phyloP scores from a whole-genome alignment of 257 asterid species.

The Vinca minor region DNA sequence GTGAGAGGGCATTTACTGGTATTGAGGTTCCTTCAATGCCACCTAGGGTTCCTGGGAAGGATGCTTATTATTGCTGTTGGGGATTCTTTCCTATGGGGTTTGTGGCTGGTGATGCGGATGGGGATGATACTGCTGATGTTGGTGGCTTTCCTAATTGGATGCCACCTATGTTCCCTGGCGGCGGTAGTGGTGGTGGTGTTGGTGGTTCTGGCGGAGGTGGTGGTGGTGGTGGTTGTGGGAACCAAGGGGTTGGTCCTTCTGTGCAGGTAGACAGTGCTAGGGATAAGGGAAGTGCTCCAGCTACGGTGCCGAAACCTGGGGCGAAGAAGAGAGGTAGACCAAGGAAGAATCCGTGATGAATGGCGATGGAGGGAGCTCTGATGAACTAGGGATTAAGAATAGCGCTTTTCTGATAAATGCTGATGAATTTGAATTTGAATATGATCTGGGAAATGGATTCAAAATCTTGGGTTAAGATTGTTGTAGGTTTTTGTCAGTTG shows the following conservation, averaged over 20 bases:
- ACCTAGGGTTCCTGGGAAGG: slow-evolving; percentile 68
- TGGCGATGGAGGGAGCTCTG: not conserved
- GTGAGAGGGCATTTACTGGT: slow-evolving; percentile 69
- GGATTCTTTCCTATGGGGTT: slow-evolving; percentile 84
- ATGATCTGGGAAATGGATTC: not conserved
- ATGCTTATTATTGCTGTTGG: slow-evolving; percentile 85
- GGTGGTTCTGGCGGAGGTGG: too few species aligned
- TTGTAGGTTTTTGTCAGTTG: not conserved
- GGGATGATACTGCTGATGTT: slow-evolving; percentile 14
- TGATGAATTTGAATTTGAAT: not conserved
- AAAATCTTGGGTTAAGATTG: not conserved
- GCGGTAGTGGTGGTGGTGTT: slow-evolving; percentile 17
- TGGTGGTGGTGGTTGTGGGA: too few species aligned
- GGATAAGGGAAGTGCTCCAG: not conserved
- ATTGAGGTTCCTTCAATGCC: slow-evolving; percentile 57
- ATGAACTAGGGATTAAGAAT: not conserved
- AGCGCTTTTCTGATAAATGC: too few species aligned
- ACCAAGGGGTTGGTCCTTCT: slow-evolving; percentile 4
- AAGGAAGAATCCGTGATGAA: too few species aligned
- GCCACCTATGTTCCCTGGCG: too few species aligned
- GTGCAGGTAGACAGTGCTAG: slow-evolving; percentile 3
- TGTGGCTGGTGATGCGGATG: slow-evolving; percentile 23
- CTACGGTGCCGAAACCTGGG: slow-evolving; percentile 10
- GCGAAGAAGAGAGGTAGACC: too few species aligned
- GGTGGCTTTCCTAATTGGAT: slow-evolving; percentile 66